Conservation (phyloP, 495 filamentous ascomycete genomes). For the Staphylotrichum longicolle region DNA sequence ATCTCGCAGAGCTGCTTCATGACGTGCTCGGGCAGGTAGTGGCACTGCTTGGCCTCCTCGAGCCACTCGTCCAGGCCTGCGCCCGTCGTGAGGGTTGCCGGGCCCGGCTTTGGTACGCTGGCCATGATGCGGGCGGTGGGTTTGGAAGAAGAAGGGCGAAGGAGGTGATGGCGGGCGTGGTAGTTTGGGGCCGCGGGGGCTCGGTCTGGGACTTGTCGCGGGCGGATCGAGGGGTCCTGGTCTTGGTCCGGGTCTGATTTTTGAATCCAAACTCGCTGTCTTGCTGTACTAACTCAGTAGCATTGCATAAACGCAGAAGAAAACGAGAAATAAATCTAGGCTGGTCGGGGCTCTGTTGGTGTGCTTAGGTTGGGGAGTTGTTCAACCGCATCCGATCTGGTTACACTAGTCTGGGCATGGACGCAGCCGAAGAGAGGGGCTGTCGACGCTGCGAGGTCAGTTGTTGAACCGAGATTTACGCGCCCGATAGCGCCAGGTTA, state of each 20-base stretch:
- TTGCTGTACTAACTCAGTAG: neutral
- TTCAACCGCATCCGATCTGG: too few relatives aligned
- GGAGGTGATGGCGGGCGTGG: neutral
- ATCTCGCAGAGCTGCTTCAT: constrained; percentile 99
- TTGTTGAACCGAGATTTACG: too few relatives aligned
- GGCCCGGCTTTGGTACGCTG: constrained; percentile 72
- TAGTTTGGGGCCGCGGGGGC: neutral
- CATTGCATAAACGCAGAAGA: too few relatives aligned
- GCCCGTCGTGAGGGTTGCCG: constrained; percentile 75
- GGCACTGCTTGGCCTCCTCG: constrained; percentile 90
- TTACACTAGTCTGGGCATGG: too few relatives aligned
- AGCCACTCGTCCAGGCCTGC: constrained; percentile 96
- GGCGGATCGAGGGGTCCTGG: neutral
- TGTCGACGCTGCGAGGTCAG: too few relatives aligned
- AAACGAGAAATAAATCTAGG: too few relatives aligned
- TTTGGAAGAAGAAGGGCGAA: too few relatives aligned
- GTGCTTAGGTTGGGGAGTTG: too few relatives aligned
- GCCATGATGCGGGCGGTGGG: constrained; percentile 28
- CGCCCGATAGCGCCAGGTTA: too few relatives aligned
- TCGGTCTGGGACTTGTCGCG: neutral
- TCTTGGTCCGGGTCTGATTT: too few relatives aligned
- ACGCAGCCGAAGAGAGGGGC: too few relatives aligned
- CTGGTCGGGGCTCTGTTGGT: too few relatives aligned
- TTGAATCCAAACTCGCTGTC: neutral
- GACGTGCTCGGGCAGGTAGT: constrained; percentile 88